Conservation (phyloP, 2,329 filamentous ascomycete genomes). For the Tolypocladium endophyticum region DNA sequence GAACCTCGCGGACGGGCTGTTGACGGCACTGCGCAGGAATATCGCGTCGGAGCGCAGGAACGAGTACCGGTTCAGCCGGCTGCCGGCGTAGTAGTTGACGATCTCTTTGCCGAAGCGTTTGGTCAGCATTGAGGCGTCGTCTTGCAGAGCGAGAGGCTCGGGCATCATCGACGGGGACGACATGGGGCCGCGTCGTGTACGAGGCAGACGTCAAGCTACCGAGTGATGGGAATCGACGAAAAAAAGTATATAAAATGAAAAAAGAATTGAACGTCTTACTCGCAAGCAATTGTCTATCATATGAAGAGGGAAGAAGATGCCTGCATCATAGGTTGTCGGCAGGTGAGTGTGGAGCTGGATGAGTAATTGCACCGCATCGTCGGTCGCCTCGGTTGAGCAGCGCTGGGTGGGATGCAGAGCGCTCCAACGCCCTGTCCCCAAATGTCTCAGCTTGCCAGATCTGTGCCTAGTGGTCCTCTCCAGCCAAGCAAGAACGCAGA, state of each 20-base stretch:
- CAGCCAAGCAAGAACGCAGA: too few species aligned
- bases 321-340: background rate
- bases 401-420: background rate
- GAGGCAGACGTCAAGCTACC: background rate
- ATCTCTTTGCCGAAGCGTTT: slow-evolving; percentile 70
- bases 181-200: background rate
- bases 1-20: slow-evolving; percentile 57
- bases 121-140: slow-evolving; percentile 57
- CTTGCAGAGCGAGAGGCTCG: slow-evolving; percentile 30
- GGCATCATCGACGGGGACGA: slow-evolving; percentile 24
- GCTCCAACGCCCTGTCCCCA: too few species aligned
- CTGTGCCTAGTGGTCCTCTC: too few species aligned
- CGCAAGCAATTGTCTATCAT: too few species aligned
- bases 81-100: slow-evolving; percentile 76
- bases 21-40: slow-evolving; percentile 61
- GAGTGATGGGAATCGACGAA: background rate
- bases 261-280: background rate
- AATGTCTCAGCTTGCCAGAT: too few species aligned
- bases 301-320: background rate
- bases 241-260: background rate
- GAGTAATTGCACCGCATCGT: background rate
- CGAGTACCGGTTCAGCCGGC: slow-evolving; percentile 66
- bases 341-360: background rate
- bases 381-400: background rate
- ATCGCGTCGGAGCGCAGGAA: slow-evolving; percentile 61